A percentile compares a stretch with the other conserved stretches of the same genome.
phyloP scores from a whole-genome alignment of 1,139 yeast genomes.

The Candida tetrigidarum region DNA sequence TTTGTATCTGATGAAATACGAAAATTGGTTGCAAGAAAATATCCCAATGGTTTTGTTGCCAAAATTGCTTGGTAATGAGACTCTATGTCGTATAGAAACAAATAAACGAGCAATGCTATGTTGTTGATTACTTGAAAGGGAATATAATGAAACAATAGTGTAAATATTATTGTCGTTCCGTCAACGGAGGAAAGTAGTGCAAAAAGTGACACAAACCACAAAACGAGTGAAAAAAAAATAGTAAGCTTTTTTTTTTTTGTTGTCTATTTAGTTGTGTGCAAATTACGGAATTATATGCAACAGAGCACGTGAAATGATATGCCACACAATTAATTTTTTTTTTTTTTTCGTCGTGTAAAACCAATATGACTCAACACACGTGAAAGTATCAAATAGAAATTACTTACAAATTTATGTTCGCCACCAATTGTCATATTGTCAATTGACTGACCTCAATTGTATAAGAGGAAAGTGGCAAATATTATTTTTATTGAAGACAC shows the following conservation, averaged over 20 bases:
- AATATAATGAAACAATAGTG: not conserved
- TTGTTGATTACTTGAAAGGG: not conserved
- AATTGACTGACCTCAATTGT: too few relatives aligned
- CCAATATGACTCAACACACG: not conserved
- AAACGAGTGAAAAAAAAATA: not conserved
- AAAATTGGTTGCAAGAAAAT: conserved; percentile 39
- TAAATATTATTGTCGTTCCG: not conserved
- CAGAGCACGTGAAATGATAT: conserved; percentile 11
- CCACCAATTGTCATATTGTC: not conserved
- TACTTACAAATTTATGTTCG: not conserved
- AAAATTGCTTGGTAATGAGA: conserved; percentile 49
- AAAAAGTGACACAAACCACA: not conserved
- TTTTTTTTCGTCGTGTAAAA: not conserved
- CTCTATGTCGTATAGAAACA: too few relatives aligned
- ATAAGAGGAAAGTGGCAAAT: not conserved
- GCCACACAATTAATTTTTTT: conserved; percentile 2
- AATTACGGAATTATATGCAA: not conserved
- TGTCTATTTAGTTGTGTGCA: not conserved
- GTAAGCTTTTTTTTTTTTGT: not conserved
- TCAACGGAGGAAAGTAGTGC: too few relatives aligned
- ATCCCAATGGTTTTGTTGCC: conserved; percentile 43
- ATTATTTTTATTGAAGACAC: not conserved
- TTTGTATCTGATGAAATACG: conserved; percentile 48
- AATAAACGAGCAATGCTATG: not conserved
- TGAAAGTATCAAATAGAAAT: not conserved